Conservation (phyloP, 352 stramenopile genomes). For the Stramenopiles sp. region DNA sequence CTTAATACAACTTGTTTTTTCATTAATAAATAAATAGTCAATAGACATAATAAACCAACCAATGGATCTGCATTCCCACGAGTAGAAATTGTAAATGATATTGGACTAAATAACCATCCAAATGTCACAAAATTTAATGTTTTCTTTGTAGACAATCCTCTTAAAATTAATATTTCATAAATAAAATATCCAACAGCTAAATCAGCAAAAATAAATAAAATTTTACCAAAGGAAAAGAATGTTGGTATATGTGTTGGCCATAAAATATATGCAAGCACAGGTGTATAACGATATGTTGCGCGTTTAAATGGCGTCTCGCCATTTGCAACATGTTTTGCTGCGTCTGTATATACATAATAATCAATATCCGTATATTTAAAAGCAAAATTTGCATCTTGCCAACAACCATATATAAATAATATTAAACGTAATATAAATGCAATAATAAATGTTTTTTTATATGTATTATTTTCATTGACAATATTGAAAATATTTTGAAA, state of each 20-base stretch:
- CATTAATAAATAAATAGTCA: conserved; percentile 60
- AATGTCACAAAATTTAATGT: conserved; percentile 15
- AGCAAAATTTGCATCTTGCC: conserved; percentile 44
- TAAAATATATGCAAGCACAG: conserved; percentile 57
- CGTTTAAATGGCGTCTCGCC: conserved; percentile 70
- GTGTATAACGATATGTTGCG: conserved; percentile 95
- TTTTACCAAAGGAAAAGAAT: conserved; percentile 49
- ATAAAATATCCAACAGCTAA: conserved; percentile 67
- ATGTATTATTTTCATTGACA: conserved; percentile 1
- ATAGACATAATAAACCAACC: conserved; percentile 69
- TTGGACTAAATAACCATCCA: conserved; percentile 86
- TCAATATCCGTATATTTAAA: conserved; percentile 97
- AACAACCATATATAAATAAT: conserved; percentile 40
- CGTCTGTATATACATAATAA: conserved; percentile 95
- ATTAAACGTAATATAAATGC: conserved; percentile 29
- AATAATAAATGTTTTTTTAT: conserved; percentile 11
- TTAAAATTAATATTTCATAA: conserved; percentile 46
- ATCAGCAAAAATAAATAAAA: conserved; percentile 86
- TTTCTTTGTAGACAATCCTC: conserved; percentile 26
- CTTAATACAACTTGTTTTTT: conserved; percentile 37
- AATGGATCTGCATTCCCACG: conserved; percentile 87
- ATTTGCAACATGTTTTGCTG: conserved; percentile 62
- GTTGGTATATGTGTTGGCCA: conserved; percentile 29
- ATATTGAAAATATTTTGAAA: too few relatives aligned
- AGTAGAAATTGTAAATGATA: conserved; percentile 97